phyloP scores from a whole-genome alignment of 129 eudicot species.

The sunflower (Helianthus annuus) region HanXRQr2.0-SUNRISE NC_035441.2:170669183-170669682 shows the following conservation, averaged over 20 bases:
- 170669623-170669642: slow-evolving; percentile 16
- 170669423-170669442: neutral
- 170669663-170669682: slow-evolving; percentile 28
- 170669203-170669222: too few relatives aligned
- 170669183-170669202: too few relatives aligned
- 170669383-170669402: neutral
- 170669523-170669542: slow-evolving; percentile 21
- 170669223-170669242: too few relatives aligned
- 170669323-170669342: too few relatives aligned
- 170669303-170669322: too few relatives aligned
- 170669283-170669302: too few relatives aligned
- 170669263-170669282: too few relatives aligned
- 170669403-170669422: neutral
- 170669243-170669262: too few relatives aligned
- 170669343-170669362: neutral
- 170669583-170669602: slow-evolving; percentile 28
- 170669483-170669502: slow-evolving; percentile 23
- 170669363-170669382: neutral
- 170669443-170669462: slow-evolving; percentile 4
- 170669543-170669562: slow-evolving; percentile 22
- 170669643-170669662: slow-evolving; percentile 23
- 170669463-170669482: slow-evolving; percentile 33
- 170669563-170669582: slow-evolving; percentile 26
- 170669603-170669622: slow-evolving; percentile 28
- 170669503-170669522: slow-evolving; percentile 12